Base-by-base conservation (phyloP, 306 rosid genomes). In the Oemleria cerasiformis region DNA sequence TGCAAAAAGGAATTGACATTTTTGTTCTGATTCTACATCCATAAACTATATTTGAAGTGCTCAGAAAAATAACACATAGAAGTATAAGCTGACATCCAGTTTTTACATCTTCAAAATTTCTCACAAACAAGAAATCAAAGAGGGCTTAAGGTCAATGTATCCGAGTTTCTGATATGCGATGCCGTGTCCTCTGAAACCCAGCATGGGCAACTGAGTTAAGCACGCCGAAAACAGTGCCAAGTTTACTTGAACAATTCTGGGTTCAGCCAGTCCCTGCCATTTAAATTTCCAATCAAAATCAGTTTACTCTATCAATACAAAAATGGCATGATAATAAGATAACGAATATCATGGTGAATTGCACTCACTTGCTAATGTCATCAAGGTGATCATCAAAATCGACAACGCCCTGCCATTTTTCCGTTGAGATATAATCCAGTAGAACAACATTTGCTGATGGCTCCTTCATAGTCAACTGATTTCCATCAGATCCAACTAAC, bases 351-450 rank as follows among this genome's bases (percentile, higher is more conserved):
- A 9, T n/a, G 74, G 8, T 9, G 41, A 55, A 73, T 6, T 63
- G 49, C 14, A 43, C 88, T 79, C 62, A 91, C 98, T 91, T 87
- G 96, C 95, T 94, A 73, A 94, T 91, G 84, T 94, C 98, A 43
- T 94, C 93, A 4, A 91, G 95, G 82, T 94, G 98, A 43, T 94
- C 98, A 60, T 94, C 98, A 51, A 94, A 91, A 78, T 94, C 98
- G 44, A 89, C 90, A 71, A 91, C 75, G 59, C 66, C 90, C 42
- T 81, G 78, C 95, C 96, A 94, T 73, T 87, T 94, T 86, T 86
- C 91, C 9, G 96, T 78, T 25, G 88, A 75, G 73, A 91, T 87
- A 78, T 83, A 88, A 80, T 94, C 98, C 86, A 83, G 64, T 11
- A 94, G 79, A 56, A 94, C 89, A 70, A 87, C 76, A 79, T 94